Conservation (phyloP, 2,329 filamentous ascomycete genomes). For the Aspergillus pseudoterreus region DNA sequence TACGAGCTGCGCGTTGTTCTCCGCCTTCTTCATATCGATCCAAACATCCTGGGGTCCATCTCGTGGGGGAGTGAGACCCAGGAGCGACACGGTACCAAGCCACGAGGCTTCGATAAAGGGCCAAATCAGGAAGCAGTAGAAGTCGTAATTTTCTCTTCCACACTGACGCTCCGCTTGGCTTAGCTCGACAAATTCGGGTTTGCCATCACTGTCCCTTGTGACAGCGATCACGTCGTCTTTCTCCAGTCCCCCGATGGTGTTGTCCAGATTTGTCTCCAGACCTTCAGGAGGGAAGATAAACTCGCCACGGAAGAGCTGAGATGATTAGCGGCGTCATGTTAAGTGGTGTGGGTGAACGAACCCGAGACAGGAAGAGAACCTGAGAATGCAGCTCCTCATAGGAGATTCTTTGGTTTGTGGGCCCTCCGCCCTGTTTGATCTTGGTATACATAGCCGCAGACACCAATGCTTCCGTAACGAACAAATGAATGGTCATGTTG, state of each 20-base stretch:
- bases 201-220: constrained; percentile 51
- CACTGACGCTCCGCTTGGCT: constrained; percentile 69
- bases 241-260: constrained; percentile 73
- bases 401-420: constrained; percentile 71
- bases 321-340: constrained; percentile 8
- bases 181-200: constrained; percentile 67
- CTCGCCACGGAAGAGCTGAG: constrained; percentile 81
- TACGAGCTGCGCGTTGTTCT: constrained; percentile 77
- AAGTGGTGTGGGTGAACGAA: constrained; percentile 17
- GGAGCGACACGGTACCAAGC: constrained; percentile 82
- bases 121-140: constrained; percentile 98
- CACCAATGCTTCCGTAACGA: constrained; percentile 88
- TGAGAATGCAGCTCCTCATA: constrained; percentile 72
- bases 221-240: constrained; percentile 72
- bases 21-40: constrained; percentile 73
- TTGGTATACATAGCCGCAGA: constrained; percentile 85
- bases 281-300: constrained; percentile 95
- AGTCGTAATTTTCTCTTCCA: constrained; percentile 93
- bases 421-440: constrained; percentile 87
- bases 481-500: constrained; percentile 98
- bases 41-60: constrained; percentile 62
- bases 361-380: constrained; percentile 79
- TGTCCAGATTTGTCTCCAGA: constrained; percentile 72
- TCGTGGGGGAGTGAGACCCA: constrained; percentile 75
- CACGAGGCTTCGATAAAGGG: constrained; percentile 94